Evolutionary conservation across 768 basidiomycete species (phyloP), one percentile per base, ranked within the genome.

Genomic region (Rhodosporidiobolus odoratus): DNA sequence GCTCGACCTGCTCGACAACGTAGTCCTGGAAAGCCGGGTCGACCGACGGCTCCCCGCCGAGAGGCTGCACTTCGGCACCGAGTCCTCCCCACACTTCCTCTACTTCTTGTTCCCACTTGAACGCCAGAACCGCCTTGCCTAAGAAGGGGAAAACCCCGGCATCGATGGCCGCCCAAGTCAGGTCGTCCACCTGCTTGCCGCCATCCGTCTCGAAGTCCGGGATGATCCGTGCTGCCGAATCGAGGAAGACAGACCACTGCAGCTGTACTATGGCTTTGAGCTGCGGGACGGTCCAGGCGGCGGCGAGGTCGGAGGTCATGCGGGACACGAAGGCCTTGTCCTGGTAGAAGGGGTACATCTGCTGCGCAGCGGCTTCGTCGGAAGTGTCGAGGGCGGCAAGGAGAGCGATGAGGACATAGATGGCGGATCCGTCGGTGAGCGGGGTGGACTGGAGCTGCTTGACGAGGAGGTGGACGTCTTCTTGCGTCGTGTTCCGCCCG

Each of bases 241-340:
- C 87, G 73, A 92, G 82, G 79, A 91, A 91, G 67, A 94, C 82
- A 0, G 91, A 89, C 91, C 91, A 94, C 77, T 91, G 90, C 47
- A 96, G 83, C n/a, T 89, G 80, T 9, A 93, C 76, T 3, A 84
- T 83, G 0, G 90, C 87, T 76, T 88, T 89, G 23, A 95, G 80
- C 2, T 83, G 80, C 3, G 84, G 84, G 76, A 21, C 83, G 81
- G 66, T 76, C 78, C 63, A 75, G 40, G 50, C 58, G 25, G 62
- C 35, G 35, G 52, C 40, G 48, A 74, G 64, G 56, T 60, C 50
- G 45, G 69, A n/a, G 52, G 64, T 57, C 34, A 71, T 47, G 15
- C 64, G 66, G 32, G 47, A 19, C 52, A 72, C 52, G 65, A 74
- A 75, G 16, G 60, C 27, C 9, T 61, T 43, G 68, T 73, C 62